Conservation (phyloP, 2,329 filamentous ascomycete species). For the Tricladium varicosporioides region DNA sequence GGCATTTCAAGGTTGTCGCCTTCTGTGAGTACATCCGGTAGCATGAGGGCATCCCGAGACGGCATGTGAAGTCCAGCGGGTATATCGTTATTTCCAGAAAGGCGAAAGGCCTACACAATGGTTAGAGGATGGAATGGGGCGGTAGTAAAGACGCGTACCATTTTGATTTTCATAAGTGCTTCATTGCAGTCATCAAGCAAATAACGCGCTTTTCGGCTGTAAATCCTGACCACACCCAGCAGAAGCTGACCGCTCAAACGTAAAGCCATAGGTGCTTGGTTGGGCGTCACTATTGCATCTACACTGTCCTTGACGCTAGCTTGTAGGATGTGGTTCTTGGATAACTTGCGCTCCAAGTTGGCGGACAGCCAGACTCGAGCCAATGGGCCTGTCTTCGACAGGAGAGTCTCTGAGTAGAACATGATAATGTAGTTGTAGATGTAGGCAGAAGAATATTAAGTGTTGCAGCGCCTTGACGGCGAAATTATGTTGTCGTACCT, state of each 20-base stretch:
- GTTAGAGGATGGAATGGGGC: slow-evolving; percentile 33
- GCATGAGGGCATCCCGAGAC: slow-evolving; percentile 80
- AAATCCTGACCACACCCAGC: slow-evolving; percentile 94
- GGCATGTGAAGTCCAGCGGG: slow-evolving; percentile 78
- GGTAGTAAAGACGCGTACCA: slow-evolving; percentile 59
- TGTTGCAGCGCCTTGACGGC: slow-evolving; percentile 21
- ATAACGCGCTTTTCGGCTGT: slow-evolving; percentile 95
- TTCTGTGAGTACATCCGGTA: slow-evolving; percentile 90
- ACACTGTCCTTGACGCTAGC: slow-evolving; percentile 95
- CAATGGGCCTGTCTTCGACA: slow-evolving; percentile 95
- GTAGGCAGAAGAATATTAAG: slow-evolving; percentile 21
- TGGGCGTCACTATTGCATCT: slow-evolving; percentile 88
- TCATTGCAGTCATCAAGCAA: slow-evolving; percentile 97
- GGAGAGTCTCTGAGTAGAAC: slow-evolving; percentile 96
- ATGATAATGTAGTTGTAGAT: slow-evolving; percentile 50
- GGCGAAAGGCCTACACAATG: slow-evolving; percentile 75
- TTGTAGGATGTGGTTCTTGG: slow-evolving; percentile 92
- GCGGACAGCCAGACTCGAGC: slow-evolving; percentile 97
- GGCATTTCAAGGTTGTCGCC: slow-evolving; percentile 76
- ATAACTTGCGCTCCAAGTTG: slow-evolving; percentile 97
- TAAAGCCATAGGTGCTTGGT: slow-evolving; percentile 90
- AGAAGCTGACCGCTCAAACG: slow-evolving; percentile 91
- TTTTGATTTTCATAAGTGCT: slow-evolving; percentile 95
- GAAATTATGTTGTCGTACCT: slow-evolving; percentile 15
- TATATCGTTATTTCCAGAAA: slow-evolving; percentile 91